Base-by-base conservation (phyloP, 768 basidiomycete species). In the Panus rudis region DNA sequence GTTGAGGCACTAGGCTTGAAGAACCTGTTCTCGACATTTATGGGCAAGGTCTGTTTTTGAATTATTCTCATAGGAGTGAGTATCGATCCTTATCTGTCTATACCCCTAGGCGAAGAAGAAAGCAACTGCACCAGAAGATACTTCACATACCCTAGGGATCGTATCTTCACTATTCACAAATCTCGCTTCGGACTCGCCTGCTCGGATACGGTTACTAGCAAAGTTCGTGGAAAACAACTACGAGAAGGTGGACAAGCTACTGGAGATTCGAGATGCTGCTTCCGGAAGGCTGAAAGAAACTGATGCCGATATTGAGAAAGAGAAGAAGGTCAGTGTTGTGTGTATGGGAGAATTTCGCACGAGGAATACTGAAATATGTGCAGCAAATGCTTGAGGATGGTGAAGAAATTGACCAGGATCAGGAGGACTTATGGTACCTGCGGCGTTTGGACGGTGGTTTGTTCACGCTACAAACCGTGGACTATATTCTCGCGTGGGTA, bases 211-310 rank as follows among this genome's bases (percentile, higher is more conserved):
- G 11, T 66, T 98, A 14, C 67, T 99, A 13, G 71, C 90, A 5
- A 99, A 99, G 63, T 99, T 98, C 53, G 91, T 96, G 12, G 94
- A 98, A 62, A 73, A 66, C 21, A 78, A 84, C 41, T 99, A 96
- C 56, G 92, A 93, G 59, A 98, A 99, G 61, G 79, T 89, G 6
- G 96, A 98, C 60, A 89, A 93, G 53, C 67, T 99, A 23, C 65
- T 96, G 20, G 94, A 98, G 55, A 76, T 92, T 51, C 70, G 93
- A 38, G 90, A 92, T 46, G 70, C 67, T 28, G 79, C 88, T 2
- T 70, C 72, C 28, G 65, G 62, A 7, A 71, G 87, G 11, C 65
- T 97, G 35, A 73, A 64, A 41, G 63, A 54, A 5, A 72, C 78
- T 2, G 80, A 96, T 28, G 63, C 64, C 25, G 84, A 84, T 40